Base-by-base conservation (phyloP, 768 basidiomycete genomes). In the Naganishia randhawae region DNA sequence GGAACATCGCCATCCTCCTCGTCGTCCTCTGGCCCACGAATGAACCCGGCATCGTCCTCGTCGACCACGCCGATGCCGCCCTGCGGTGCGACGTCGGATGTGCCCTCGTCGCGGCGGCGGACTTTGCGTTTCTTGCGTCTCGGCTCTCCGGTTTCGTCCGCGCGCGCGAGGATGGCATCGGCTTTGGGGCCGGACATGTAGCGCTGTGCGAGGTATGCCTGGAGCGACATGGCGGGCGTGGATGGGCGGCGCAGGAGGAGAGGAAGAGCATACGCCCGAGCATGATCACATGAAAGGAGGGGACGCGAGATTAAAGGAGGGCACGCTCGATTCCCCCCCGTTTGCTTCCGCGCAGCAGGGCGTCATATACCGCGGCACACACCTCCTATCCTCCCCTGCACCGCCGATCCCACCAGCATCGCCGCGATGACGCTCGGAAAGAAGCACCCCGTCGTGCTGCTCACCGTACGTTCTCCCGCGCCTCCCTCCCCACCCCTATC, bases 121-220 rank as follows among this genome's bases (percentile, higher is more conserved):
- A 79, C 83, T 79, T 88, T 89, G 63, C 87, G 84, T 80, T 89
- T 91, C 84, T 90, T 91, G 77, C 81, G 79, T 68, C 78, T 81
- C 17, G 84, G 84, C 0, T 75, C 76, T 54, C 73, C 67, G 14
- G 73, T 73, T 22, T 78, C 77, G 14, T 17, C 8, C 82, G 81
- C 1, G 19, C 86, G 86, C 3, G 92, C 83, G 9, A 97, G 84
- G 71, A 98, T 98, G 7, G 92, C 93, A 73, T 97, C 95, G 1
- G 94, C 92, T 75, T 97, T 98, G 0, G 91, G 87, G 0, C 95
- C 95, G 6, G 92, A 88, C 93, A 97, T 95, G 82, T 98, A 98
- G 71, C 77, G 76, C n/a, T 73, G 68, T 6, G 78, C 78, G 27
- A 79, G 72, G 69, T 78, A 79, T 13, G 78, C 72, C 65, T 76